Percentiles rank a stretch among this genome's conserved stretches.
Evolutionary conservation across 495 filamentous ascomycete species (phyloP).

Genomic region (Neohortaea acidophila): DNA sequence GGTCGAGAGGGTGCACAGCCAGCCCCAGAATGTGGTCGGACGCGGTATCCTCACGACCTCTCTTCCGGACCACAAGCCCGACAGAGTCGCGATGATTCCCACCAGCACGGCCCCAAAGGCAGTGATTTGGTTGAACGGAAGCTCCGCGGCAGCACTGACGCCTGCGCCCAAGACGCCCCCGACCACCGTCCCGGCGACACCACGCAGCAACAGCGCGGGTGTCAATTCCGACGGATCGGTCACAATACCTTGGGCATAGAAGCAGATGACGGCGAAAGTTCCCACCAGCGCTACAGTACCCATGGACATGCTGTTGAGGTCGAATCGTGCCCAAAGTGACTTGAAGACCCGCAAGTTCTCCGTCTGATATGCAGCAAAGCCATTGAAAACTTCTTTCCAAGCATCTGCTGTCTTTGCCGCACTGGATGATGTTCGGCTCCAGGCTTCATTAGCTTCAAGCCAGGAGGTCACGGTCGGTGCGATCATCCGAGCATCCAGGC

Average conservation of each 20-base stretch:
- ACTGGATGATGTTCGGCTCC: slow-evolving; percentile 24
- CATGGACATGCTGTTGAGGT: slow-evolving; percentile 65
- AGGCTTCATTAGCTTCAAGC: slow-evolving; percentile 35
- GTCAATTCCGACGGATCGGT: slow-evolving; percentile 39
- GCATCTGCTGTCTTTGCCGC: slow-evolving; percentile 21
- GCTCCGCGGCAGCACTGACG: slow-evolving; percentile 13
- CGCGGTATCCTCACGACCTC: slow-evolving; percentile 40
- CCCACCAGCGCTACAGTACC: slow-evolving; percentile 57
- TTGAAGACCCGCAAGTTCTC: slow-evolving; percentile 71
- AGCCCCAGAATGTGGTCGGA: slow-evolving; percentile 75
- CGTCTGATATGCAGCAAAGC: slow-evolving; percentile 58
- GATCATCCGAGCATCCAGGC: slow-evolving; percentile 43
- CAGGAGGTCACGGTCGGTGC: slow-evolving; percentile 45
- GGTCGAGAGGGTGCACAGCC: slow-evolving; percentile 68
- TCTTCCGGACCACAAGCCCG: slow-evolving; percentile 37
- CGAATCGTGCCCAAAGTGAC: slow-evolving; percentile 77
- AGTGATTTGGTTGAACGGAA: slow-evolving; percentile 16
- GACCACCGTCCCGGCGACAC: slow-evolving; percentile 21
- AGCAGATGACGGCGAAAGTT: slow-evolving; percentile 47
- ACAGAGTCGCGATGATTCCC: slow-evolving; percentile 46
- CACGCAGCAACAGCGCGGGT: slow-evolving; percentile 29
- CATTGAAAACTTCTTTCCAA: slow-evolving; percentile 34
- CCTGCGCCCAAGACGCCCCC: slow-evolving; percentile 23
- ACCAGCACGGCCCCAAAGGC: slow-evolving; percentile 42
- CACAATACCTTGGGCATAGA: slow-evolving; percentile 51